Base-by-base conservation (phyloP, 495 filamentous ascomycete species). In the Hyaloscypha finlandica region DNA sequence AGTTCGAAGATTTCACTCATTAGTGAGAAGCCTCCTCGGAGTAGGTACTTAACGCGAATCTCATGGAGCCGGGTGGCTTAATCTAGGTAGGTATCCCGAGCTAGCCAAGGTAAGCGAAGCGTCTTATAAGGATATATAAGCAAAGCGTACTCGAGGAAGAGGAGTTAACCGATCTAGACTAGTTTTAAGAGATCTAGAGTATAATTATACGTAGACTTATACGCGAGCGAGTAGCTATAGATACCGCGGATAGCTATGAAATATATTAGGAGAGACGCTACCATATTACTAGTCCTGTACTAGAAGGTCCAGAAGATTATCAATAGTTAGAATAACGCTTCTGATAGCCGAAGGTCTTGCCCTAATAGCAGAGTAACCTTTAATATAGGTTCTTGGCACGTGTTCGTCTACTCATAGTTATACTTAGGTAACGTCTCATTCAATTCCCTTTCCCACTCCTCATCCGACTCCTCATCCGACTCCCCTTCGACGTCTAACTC, bases 401-500 rank as follows among this genome's bases (percentile, higher is more conserved):
- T 2, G 12, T 48, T 48, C 42, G 1, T 48, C 42, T 2, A 48
- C n/a, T 48, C 42, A 2, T 2, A 2, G n/a, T 48, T n/a, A 1
- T 48, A 2, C 42, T 48, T 11, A 48, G 42, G n/a, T 48, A 48
- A 48, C 42, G n/a, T 48, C 42, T 48, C 42, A 48, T 48, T 48
- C 42, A 2, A 48, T 11, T 48, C n/a, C 42, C n/a, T 48, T 48
- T 2, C 42, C 42, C 42, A 48, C 42, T 48, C 42, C 42, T 48
- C 42, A 48, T 48, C 42, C 42, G 42, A 48, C 42, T 48, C 42
- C 42, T 48, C 42, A 48, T 48, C 42, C 42, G 42, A 48, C 42
- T 48, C 42, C 42, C 2, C 42, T 48, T 48, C 42, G 2, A 12
- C 1, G 1, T 48, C 42, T 2, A 1, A 48, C 42, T 48, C n/a